Percentiles rank a stretch among this genome's conserved stretches.
Evolutionary conservation across 1,284 basidiomycete genomes (phyloP).

Genomic region (Trametes hirsuta): DNA sequence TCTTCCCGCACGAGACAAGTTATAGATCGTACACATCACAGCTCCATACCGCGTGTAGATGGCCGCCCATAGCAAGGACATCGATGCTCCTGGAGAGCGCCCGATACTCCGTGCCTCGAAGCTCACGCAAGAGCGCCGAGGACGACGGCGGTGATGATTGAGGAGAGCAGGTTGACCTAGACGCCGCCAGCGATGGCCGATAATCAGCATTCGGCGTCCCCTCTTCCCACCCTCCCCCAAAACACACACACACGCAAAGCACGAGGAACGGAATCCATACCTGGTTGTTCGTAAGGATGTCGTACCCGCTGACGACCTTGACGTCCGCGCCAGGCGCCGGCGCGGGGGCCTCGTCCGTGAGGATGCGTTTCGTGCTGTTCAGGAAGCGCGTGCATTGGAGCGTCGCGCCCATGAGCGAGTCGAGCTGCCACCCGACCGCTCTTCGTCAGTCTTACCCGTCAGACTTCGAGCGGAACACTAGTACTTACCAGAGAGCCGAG

Average conservation of each 20-base stretch:
- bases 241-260: background rate
- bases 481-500: slow-evolving; percentile 73
- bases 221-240: background rate
- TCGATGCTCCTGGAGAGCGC: background rate
- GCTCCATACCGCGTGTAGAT: background rate
- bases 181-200: background rate
- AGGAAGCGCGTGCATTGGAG: slow-evolving; percentile 85
- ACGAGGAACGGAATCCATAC: slow-evolving; percentile 39
- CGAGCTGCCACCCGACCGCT: slow-evolving; percentile 12
- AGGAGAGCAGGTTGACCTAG: slow-evolving; percentile 30
- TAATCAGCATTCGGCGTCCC: background rate
- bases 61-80: background rate
- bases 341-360: slow-evolving; percentile 57
- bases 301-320: slow-evolving; percentile 68
- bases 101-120: background rate
- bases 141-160: slow-evolving; percentile 24
- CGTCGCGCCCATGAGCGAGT: slow-evolving; percentile 66
- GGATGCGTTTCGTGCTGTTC: slow-evolving; percentile 59
- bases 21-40: background rate
- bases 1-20: too few relatives aligned
- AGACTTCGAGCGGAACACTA: background rate
- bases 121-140: slow-evolving; percentile 23
- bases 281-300: slow-evolving; percentile 84
- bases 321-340: slow-evolving; percentile 39
- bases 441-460: background rate